These are phyloP conservation scores for Aspergillus awamori DNA, from an alignment of 2,329 filamentous ascomycete species.

Conservation along the genomic window DNA sequence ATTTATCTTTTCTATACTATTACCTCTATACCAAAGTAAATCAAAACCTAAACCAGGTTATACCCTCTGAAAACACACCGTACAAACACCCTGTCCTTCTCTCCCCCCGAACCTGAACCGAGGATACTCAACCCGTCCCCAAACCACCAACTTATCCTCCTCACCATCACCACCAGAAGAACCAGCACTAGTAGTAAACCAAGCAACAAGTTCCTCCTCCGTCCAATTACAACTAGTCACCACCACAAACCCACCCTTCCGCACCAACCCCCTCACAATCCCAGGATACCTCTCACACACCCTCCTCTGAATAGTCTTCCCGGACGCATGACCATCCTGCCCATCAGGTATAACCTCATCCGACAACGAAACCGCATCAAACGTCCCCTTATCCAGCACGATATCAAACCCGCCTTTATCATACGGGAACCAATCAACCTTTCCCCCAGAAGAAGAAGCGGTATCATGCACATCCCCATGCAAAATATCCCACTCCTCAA, in stretches of 20 bases:
- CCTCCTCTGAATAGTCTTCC: conserved; percentile 48
- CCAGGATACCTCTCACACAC: conserved; percentile 75
- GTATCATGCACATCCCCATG: conserved; percentile 21
- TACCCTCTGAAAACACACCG: conserved; percentile 72
- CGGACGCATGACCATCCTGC: conserved; percentile 27
- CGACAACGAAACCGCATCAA: conserved; percentile 85
- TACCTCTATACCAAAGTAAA: background rate
- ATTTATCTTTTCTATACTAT: background rate
- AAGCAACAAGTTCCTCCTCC: conserved; percentile 76
- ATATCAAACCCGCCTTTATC: conserved; percentile 72
- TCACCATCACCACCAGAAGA: conserved; percentile 30
- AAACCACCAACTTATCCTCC: conserved; percentile 59
- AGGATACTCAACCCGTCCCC: conserved; percentile 74
- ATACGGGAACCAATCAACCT: conserved; percentile 43
- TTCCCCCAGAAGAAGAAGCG: background rate
- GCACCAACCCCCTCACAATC: conserved; percentile 69
- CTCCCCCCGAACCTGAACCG: conserved; percentile 87
- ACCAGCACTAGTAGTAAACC: conserved; percentile 63
- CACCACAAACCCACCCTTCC: conserved; percentile 71
- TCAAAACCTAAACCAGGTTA: background rate
- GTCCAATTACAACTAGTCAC: conserved; percentile 99
- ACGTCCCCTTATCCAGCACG: conserved; percentile 96
- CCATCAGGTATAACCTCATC: conserved; percentile 30
- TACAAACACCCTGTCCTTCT: conserved; percentile 87
- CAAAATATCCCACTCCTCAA: conserved; percentile 69